phyloP scores from a whole-genome alignment of 345 rosid species.

The Populus pruinosa region DNA sequence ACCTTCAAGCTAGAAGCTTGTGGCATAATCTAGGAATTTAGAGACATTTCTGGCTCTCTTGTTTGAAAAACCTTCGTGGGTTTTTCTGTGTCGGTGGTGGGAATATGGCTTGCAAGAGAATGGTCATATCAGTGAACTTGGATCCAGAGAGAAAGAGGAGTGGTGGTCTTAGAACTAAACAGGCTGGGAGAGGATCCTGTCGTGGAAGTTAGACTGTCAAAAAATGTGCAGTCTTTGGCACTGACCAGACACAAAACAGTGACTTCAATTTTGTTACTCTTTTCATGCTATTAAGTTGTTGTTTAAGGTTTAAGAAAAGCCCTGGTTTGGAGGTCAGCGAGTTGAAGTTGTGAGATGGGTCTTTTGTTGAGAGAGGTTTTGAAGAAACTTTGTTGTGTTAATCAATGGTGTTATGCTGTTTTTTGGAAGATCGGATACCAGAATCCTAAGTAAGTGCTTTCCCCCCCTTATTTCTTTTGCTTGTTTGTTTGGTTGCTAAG shows the following conservation, averaged over 20 bases:
- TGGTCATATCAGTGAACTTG: slow-evolving; percentile 63
- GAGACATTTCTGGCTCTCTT: not conserved
- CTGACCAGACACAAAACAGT: not conserved
- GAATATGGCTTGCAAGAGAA: slow-evolving; percentile 58
- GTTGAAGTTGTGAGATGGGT: slow-evolving; percentile 48
- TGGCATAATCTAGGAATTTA: slow-evolving; percentile 33
- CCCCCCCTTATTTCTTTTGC: not conserved
- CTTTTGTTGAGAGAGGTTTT: slow-evolving; percentile 66
- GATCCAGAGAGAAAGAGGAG: slow-evolving; percentile 93
- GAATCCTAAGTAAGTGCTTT: slow-evolving; percentile 63
- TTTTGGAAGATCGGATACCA: slow-evolving; percentile 97
- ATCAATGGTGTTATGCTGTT: slow-evolving; percentile 87
- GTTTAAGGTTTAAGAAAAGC: slow-evolving; percentile 10
- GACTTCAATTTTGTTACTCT: not conserved
- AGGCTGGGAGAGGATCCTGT: slow-evolving; percentile 97
- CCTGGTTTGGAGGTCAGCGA: not conserved
- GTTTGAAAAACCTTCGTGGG: not conserved
- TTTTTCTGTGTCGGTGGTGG: not conserved
- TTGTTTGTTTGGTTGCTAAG: not conserved
- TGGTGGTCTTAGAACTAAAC: slow-evolving; percentile 92
- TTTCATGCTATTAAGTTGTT: slow-evolving; percentile 13
- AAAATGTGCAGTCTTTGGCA: slow-evolving; percentile 3
- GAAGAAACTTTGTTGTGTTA: slow-evolving; percentile 64
- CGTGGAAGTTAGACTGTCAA: slow-evolving; percentile 75
- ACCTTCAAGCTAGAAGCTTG: slow-evolving; percentile 37